Percentiles rank a stretch among this genome's conserved stretches.
Evolutionary conservation across 2,329 filamentous ascomycete species (phyloP).

Genomic region (Tolypocladium endophyticum): DNA sequence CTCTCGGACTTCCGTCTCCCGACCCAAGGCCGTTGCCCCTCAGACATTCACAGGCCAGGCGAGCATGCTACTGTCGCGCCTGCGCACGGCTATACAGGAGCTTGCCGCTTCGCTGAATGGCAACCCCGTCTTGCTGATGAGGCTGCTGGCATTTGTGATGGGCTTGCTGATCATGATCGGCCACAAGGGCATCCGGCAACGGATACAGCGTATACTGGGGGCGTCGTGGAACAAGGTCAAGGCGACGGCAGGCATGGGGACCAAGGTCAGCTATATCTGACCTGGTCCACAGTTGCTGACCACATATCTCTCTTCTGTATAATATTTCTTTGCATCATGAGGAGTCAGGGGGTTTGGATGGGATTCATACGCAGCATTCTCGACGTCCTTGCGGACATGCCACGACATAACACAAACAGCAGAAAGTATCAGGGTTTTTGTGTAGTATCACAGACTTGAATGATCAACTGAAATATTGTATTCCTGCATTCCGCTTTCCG

Average conservation of each 20-base stretch:
- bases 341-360: constrained; percentile 13
- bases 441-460: not conserved
- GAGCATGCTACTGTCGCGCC: constrained; percentile 39
- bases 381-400: not conserved
- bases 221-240: constrained; percentile 71
- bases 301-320: constrained; percentile 7
- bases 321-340: constrained; percentile 14
- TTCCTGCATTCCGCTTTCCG: not conserved
- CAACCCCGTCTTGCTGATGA: constrained; percentile 47
- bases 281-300: not conserved
- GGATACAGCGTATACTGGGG: constrained; percentile 57
- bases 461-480: not conserved
- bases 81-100: constrained; percentile 40
- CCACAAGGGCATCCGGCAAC: constrained; percentile 62
- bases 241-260: constrained; percentile 86
- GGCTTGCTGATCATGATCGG: constrained; percentile 70
- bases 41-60: constrained; percentile 36
- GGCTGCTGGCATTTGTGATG: constrained; percentile 67
- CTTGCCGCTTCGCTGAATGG: constrained; percentile 38
- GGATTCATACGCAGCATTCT: not conserved
- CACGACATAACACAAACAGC: not conserved
- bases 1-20: constrained; percentile 11
- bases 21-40: constrained; percentile 17
- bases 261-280: constrained; percentile 94
- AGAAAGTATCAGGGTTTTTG: not conserved